These are phyloP conservation scores for Entomortierella lignicola DNA, from an alignment of 192 early-diverging fungal species.

Conservation along the genomic window DNA sequence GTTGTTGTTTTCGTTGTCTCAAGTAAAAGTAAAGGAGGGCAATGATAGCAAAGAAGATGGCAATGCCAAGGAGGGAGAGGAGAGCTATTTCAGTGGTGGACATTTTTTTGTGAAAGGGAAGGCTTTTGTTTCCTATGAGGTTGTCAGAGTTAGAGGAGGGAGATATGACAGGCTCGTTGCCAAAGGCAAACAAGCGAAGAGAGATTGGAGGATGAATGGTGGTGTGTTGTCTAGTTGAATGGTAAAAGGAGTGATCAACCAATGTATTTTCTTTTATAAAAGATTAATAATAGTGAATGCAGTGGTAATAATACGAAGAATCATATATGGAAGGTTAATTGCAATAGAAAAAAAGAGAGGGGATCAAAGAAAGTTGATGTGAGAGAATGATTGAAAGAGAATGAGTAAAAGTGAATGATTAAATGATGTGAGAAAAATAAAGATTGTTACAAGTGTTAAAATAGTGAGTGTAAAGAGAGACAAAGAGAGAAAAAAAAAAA, in stretches of 20 bases:
- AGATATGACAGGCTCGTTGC: too few species aligned
- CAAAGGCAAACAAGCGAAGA: background rate
- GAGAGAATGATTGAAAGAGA: background rate
- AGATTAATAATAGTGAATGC: background rate
- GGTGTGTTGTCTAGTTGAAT: too few species aligned
- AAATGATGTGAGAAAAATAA: background rate
- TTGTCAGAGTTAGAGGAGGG: too few species aligned
- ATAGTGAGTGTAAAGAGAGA: background rate
- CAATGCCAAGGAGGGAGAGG: background rate
- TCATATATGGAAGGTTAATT: background rate
- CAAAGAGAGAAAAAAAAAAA: background rate
- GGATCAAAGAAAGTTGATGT: background rate
- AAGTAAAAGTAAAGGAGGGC: background rate
- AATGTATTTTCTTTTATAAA: background rate
- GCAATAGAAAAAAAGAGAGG: background rate
- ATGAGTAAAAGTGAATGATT: background rate
- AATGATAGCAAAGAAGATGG: background rate
- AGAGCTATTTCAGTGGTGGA: conserved; percentile 2
- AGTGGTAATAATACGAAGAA: background rate
- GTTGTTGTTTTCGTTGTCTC: background rate
- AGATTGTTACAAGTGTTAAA: background rate
- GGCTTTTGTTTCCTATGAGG: too few species aligned
- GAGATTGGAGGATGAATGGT: background rate
- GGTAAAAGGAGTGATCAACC: background rate
- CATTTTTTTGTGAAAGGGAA: too few species aligned